These are phyloP conservation scores for Populus deltoides DNA, from an alignment of 345 rosid species.

Conservation along the genomic window DNA sequence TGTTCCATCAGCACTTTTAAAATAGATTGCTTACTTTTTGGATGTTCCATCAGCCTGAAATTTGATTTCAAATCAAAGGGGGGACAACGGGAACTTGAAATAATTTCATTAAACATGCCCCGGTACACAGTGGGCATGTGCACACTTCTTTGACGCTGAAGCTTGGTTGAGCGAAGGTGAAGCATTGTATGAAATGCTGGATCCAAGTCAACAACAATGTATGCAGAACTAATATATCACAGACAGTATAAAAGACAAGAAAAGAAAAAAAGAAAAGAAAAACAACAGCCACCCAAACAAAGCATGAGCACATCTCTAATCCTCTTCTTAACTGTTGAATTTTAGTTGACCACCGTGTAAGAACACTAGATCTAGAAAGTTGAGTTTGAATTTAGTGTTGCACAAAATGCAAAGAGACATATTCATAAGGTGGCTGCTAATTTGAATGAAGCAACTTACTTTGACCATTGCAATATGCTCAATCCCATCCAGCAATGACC, in stretches of 20 bases:
- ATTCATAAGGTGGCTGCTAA: background rate
- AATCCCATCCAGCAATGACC: slow-evolving; percentile 26
- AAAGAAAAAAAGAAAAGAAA: too few relatives aligned
- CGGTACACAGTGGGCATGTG: background rate
- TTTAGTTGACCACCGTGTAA: background rate
- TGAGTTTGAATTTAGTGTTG: background rate
- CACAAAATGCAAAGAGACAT: background rate
- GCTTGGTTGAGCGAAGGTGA: background rate
- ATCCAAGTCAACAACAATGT: background rate
- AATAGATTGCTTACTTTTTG: background rate
- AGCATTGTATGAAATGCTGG: background rate
- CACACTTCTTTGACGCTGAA: background rate
- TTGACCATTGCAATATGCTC: slow-evolving; percentile 38
- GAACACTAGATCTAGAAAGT: background rate
- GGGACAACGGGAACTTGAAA: background rate
- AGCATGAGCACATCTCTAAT: background rate
- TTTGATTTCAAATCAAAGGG: background rate
- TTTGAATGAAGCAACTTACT: slow-evolving; percentile 15
- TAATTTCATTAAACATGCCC: background rate
- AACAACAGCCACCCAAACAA: background rate
- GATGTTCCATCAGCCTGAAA: background rate
- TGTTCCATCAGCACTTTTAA: background rate
- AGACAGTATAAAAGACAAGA: background rate
- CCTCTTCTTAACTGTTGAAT: background rate
- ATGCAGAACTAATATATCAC: background rate